phyloP scores from a whole-genome alignment of 768 basidiomycete genomes.

The Baorangia bicolor region DNA sequence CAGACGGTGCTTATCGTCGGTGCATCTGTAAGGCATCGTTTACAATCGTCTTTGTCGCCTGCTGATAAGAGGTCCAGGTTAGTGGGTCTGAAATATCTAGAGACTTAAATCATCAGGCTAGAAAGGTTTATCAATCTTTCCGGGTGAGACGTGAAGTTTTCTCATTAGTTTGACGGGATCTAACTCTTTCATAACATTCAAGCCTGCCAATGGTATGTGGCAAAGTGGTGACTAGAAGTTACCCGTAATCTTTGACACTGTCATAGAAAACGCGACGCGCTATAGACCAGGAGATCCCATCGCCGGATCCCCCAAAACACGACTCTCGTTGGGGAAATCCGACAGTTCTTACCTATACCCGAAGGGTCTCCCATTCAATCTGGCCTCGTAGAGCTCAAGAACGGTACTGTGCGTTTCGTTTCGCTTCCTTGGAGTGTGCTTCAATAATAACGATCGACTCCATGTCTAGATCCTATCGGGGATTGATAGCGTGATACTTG shows the following conservation, averaged over 20 bases:
- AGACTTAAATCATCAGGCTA: slow-evolving; percentile 10
- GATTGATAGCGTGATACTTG: slow-evolving; percentile 12
- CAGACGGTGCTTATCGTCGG: slow-evolving; percentile 45
- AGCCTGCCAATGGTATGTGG: slow-evolving; percentile 7
- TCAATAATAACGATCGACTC: no score
- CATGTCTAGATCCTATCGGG: slow-evolving; percentile 7
- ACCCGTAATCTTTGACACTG: neutral
- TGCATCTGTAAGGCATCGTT: slow-evolving; percentile 5
- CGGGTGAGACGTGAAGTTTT: slow-evolving; percentile 2
- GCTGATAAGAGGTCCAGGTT: neutral
- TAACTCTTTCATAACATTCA: neutral
- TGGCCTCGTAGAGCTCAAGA: slow-evolving; percentile 13
- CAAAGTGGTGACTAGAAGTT: neutral
- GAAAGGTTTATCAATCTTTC: slow-evolving; percentile 10
- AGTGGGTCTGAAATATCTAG: slow-evolving; percentile 15
- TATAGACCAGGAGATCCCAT: neutral
- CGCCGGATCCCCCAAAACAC: slow-evolving; percentile 11
- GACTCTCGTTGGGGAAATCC: slow-evolving; percentile 14
- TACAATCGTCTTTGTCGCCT: neutral
- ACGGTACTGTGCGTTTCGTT: slow-evolving; percentile 9
- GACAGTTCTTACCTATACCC: slow-evolving; percentile 3
- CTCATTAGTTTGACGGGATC: neutral
- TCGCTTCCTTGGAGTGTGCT: neutral
- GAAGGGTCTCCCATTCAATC: slow-evolving; percentile 12
- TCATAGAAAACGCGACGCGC: neutral